phyloP scores from a whole-genome alignment of 2,329 filamentous ascomycete genomes.

The Trichophyton rubrum region DNA sequence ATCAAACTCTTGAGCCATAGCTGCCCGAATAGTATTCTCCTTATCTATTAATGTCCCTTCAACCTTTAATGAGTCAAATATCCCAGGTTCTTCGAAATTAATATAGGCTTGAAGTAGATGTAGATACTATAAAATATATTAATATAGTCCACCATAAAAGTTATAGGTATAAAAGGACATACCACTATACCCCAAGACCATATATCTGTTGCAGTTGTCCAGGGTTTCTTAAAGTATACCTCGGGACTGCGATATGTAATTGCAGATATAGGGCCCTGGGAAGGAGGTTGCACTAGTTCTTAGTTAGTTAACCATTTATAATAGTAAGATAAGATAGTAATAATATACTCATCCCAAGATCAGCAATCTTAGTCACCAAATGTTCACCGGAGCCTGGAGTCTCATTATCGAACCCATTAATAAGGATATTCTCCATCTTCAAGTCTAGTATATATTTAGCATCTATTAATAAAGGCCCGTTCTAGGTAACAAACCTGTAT shows the following conservation, averaged over 20 bases:
- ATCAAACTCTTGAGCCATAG: slow-evolving; percentile 5
- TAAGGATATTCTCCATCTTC: slow-evolving; percentile 9
- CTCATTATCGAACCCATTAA: slow-evolving; percentile 7
- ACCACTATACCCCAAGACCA: slow-evolving; percentile 10
- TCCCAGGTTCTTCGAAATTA: slow-evolving; percentile 6
- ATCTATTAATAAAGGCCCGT: neutral
- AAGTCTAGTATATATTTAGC: slow-evolving; percentile 2
- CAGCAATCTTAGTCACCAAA: slow-evolving; percentile 7
- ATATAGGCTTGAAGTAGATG: slow-evolving; percentile 8
- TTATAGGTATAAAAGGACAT: neutral
- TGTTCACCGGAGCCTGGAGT: slow-evolving; percentile 5
- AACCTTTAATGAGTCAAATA: slow-evolving; percentile 3
- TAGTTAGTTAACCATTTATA: neutral
- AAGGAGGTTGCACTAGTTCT: neutral
- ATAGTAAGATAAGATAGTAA: neutral
- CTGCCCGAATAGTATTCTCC: neutral
- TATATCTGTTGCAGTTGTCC: slow-evolving; percentile 7
- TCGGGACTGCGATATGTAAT: slow-evolving; percentile 4
- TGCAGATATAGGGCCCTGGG: slow-evolving; percentile 2
- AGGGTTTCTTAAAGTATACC: slow-evolving; percentile 7
- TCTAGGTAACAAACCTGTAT: neutral
- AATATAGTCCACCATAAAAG: too few relatives aligned
- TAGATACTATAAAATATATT: neutral
- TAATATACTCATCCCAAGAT: slow-evolving; percentile 8
- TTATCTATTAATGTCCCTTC: neutral